A percentile compares a stretch with the other conserved stretches of the same genome.
Evolutionary conservation across 805 yeast genomes (phyloP).

Genomic region (Torulaspora gathmanii): DNA sequence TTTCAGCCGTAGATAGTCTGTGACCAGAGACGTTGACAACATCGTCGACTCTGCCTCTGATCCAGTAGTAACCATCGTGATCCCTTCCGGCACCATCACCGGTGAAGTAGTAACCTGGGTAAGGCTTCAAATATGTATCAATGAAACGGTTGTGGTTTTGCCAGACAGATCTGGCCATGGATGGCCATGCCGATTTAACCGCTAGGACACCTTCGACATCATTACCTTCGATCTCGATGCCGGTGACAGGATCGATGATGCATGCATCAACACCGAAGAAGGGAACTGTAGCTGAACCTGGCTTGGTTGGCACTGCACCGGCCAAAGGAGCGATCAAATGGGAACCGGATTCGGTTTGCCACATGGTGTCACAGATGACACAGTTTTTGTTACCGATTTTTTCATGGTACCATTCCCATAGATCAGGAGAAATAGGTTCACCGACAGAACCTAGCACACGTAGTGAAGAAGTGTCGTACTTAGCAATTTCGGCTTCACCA

Average conservation of each 20-base stretch:
- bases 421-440: slow-evolving; percentile 96
- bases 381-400: slow-evolving; percentile 85
- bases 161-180: slow-evolving; percentile 96
- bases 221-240: slow-evolving; percentile 75
- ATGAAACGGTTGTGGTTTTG: slow-evolving; percentile 79
- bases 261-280: slow-evolving; percentile 91
- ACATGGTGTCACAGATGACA: slow-evolving; percentile 92
- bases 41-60: slow-evolving; percentile 96
- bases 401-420: slow-evolving; percentile 98
- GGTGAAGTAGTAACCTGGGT: slow-evolving; percentile 89
- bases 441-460: slow-evolving; percentile 96
- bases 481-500: slow-evolving; percentile 76
- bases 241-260: slow-evolving; percentile 89
- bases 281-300: slow-evolving; percentile 95
- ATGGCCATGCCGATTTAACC: slow-evolving; percentile 89
- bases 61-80: slow-evolving; percentile 95
- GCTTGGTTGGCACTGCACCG: slow-evolving; percentile 91
- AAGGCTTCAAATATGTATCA: slow-evolving; percentile 90
- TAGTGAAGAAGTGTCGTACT: slow-evolving; percentile 77
- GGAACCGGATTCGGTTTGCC: slow-evolving; percentile 99
- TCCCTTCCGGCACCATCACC: slow-evolving; percentile 99
- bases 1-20: slow-evolving; percentile 96
- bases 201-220: slow-evolving; percentile 97
- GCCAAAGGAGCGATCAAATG: slow-evolving; percentile 93
- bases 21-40: slow-evolving; percentile 98